phyloP scores from a whole-genome alignment of 805 yeast species.

The Komagataella pastoris region DNA sequence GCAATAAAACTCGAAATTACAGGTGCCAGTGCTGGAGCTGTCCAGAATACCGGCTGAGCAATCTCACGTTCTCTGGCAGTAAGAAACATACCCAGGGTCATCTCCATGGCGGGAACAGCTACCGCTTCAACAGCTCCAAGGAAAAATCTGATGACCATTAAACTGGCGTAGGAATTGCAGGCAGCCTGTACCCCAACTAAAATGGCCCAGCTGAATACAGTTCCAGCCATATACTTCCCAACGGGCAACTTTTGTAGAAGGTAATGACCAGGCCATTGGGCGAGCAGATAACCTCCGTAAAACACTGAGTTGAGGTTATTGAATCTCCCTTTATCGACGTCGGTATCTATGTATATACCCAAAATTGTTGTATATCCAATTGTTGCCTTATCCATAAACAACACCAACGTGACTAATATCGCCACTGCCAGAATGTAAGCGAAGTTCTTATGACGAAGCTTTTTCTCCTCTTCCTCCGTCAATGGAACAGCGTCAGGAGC shows the following conservation, averaged over 20 bases:
- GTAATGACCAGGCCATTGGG: conserved; percentile 28
- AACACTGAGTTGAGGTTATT: conserved; percentile 32
- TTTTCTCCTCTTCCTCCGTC: conserved; percentile 9
- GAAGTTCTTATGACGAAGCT: conserved; percentile 7
- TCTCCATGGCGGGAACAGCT: conserved; percentile 8
- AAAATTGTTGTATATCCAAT: conserved; percentile 25
- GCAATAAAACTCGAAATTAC: conserved; percentile 13
- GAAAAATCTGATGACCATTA: conserved; percentile 19
- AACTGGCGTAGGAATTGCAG: conserved; percentile 20
- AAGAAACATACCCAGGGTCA: neutral
- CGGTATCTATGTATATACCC: conserved; percentile 32
- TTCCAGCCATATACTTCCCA: conserved; percentile 18
- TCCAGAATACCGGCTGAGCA: neutral
- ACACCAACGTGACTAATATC: conserved; percentile 10
- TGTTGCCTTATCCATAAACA: conserved; percentile 28
- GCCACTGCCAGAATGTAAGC: neutral
- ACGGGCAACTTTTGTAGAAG: conserved; percentile 37
- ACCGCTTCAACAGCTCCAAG: conserved; percentile 23
- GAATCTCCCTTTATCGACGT: conserved; percentile 26
- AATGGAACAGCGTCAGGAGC: conserved; percentile 6
- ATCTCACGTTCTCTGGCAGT: neutral
- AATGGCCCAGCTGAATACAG: conserved; percentile 21
- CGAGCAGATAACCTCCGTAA: conserved; percentile 32
- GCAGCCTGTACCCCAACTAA: conserved; percentile 19
- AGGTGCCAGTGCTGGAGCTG: neutral